Evolutionary conservation across 345 rosid genomes (phyloP).

Genomic region (Noccaea bulbosa): DNA sequence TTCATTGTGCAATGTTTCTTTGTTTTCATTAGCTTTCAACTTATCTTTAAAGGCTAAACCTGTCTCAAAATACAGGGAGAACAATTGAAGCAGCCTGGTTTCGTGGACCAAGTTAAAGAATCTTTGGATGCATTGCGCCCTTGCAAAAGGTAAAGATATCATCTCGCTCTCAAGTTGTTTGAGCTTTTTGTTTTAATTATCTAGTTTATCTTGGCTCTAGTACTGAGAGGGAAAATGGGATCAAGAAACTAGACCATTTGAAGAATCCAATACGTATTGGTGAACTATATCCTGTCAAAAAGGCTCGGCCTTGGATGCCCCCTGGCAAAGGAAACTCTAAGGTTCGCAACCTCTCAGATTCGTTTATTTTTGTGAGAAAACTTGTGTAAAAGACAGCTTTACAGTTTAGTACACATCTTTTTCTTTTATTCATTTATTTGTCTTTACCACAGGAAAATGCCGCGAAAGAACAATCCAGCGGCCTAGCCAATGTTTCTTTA

Average conservation of each 20-base stretch:
- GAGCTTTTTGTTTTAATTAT: conserved; percentile 20
- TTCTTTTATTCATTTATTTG: conserved; percentile 27
- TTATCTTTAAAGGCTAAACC: background rate
- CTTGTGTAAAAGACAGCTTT: conserved; percentile 1
- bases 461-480: conserved; percentile 49
- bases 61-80: conserved; percentile 52
- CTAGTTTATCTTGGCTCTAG: conserved; percentile 29
- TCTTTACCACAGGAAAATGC: conserved; percentile 55
- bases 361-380: too few relatives aligned
- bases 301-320: conserved; percentile 60
- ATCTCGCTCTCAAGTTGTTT: background rate
- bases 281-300: conserved; percentile 80
- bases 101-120: conserved; percentile 57
- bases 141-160: conserved; percentile 49
- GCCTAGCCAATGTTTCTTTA: conserved; percentile 52
- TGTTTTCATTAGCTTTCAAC: background rate
- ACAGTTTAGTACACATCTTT: conserved; percentile 12
- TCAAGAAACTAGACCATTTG: conserved; percentile 54
- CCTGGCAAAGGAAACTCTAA: conserved; percentile 66
- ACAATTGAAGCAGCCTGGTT: conserved; percentile 64
- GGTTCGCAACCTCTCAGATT: conserved; percentile 46
- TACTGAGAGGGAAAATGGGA: conserved; percentile 48
- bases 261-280: conserved; percentile 70
- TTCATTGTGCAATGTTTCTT: background rate
- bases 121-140: conserved; percentile 51